A percentile compares a stretch with the other conserved stretches of the same genome.
These are phyloP conservation scores for Amauroascus niger DNA, from an alignment of 2,329 filamentous ascomycete genomes.

Conservation along the genomic window DNA sequence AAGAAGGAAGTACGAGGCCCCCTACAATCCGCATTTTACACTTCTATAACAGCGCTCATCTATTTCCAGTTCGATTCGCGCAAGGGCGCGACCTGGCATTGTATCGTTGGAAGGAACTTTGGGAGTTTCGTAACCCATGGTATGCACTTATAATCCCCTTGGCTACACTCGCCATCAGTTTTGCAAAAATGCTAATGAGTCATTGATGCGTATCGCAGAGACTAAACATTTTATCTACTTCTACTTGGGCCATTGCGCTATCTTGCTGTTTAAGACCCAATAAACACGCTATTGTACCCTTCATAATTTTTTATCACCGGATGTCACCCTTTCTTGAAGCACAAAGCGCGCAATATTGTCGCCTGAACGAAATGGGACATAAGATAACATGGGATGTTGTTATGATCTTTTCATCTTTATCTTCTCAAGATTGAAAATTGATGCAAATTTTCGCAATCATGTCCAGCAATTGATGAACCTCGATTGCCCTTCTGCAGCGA, in stretches of 20 bases:
- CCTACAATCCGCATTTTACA: slow-evolving; percentile 1
- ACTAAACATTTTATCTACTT: slow-evolving; percentile 99
- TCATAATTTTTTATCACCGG: not conserved
- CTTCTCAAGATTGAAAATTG: not conserved
- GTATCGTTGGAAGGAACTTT: slow-evolving; percentile 96
- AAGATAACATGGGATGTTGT: not conserved
- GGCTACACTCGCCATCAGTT: not conserved
- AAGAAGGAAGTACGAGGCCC: slow-evolving; percentile 65
- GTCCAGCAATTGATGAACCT: slow-evolving; percentile 1
- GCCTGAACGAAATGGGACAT: not conserved
- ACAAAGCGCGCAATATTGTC: not conserved
- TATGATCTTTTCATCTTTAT: not conserved
- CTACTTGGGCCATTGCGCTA: slow-evolving; percentile 96
- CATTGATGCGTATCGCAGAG: slow-evolving; percentile 48
- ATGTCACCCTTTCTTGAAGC: not conserved
- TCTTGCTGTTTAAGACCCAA: slow-evolving; percentile 98
- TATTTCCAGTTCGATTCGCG: slow-evolving; percentile 74
- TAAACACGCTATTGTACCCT: slow-evolving; percentile 32
- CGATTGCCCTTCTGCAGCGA: not conserved
- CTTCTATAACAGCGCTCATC: slow-evolving; percentile 12
- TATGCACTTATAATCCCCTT: slow-evolving; percentile 38
- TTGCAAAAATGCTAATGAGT: not conserved
- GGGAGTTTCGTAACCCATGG: slow-evolving; percentile 98
- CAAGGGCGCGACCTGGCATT: slow-evolving; percentile 98
- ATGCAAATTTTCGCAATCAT: not conserved